A percentile compares a stretch with the other conserved stretches of the same genome.
These are phyloP conservation scores for Blastobotrys parvus DNA, from an alignment of 805 yeast genomes.

Conservation along the genomic window DNA sequence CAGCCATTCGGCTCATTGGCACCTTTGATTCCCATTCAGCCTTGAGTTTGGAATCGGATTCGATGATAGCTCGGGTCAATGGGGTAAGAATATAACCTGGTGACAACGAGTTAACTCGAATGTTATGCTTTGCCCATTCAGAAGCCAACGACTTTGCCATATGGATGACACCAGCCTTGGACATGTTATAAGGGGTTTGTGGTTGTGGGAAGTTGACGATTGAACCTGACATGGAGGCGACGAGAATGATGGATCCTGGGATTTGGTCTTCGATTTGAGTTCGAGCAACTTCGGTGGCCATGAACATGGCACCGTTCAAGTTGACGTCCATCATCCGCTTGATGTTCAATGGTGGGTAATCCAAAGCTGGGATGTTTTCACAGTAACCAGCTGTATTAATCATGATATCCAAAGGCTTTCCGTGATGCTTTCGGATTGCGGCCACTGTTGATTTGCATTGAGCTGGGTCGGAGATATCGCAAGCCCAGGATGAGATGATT, in stretches of 20 bases:
- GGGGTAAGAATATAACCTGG: conserved; percentile 82
- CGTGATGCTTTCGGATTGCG: conserved; percentile 49
- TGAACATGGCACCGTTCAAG: conserved; percentile 65
- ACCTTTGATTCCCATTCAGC: conserved; percentile 63
- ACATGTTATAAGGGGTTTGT: conserved; percentile 76
- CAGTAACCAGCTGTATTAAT: conserved; percentile 82
- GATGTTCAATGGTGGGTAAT: conserved; percentile 64
- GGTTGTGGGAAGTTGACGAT: conserved; percentile 79
- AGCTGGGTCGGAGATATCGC: conserved; percentile 61
- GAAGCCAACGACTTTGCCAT: conserved; percentile 66
- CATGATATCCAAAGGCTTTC: conserved; percentile 52
- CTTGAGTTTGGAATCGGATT: conserved; percentile 42
- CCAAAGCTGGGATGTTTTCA: conserved; percentile 70
- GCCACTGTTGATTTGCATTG: conserved; percentile 48
- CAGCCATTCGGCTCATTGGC: conserved; percentile 79
- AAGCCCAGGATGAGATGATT: conserved; percentile 49
- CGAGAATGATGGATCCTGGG: conserved; percentile 67
- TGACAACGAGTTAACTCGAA: conserved; percentile 68
- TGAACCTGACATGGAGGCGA: conserved; percentile 85
- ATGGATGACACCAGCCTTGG: conserved; percentile 82
- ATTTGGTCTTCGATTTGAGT: conserved; percentile 45
- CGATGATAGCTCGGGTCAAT: conserved; percentile 61
- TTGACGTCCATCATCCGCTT: conserved; percentile 63
- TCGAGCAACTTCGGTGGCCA: conserved; percentile 65
- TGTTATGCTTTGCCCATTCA: conserved; percentile 74